Evolutionary conservation across 2,329 filamentous ascomycete species (phyloP), one percentile per base, ranked within the genome.

Genomic region (Tolypocladium inflatum): DNA sequence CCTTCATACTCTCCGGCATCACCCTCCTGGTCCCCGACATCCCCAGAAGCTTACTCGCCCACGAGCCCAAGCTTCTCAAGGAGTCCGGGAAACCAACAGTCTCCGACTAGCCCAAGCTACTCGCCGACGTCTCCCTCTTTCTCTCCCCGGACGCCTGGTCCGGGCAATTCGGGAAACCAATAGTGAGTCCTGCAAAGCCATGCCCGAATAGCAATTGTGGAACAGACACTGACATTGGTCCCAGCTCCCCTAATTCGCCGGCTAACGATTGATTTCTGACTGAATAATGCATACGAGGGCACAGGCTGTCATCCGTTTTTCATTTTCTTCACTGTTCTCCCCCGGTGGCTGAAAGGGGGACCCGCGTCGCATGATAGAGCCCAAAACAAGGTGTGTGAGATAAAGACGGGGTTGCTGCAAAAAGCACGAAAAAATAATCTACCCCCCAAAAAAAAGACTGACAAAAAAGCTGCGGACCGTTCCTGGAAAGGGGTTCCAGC

Each of bases 11-110:
- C 80, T 38, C 87, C 88, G 53, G 85, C 85, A 15, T 90, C 88
- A 55, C 88, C 88, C n/a, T 83, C 80, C 30, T 92, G 89, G 77
- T 91, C 89, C 58, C 89, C 90, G 3, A 89, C 88, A 8, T 91
- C 88, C 45, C 82, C 82, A 15, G 78, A 79, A 60, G 77, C 79
- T 2, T 86, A 86, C 73, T 86, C 83, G 54, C 83, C 84, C 6
- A 86, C 83, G 50, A 86, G 83, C 64, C 84, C 84, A 37, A 77
- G 76, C 60, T 85, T 83, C 80, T 76, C 79, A 64, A 77, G 77
- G 60, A 79, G 78, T 63, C 77, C 78, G 57, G 78, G 82, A 64
- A 73, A 79, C 58, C 77, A 80, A 63, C 74, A 77, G 65, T 87
- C 84, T 41, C 85, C 86, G 26, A 86, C 83, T 23, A 89, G 88